phyloP scores from a whole-genome alignment of 192 early-diverging fungal species.

The Backusella circina region DNA sequence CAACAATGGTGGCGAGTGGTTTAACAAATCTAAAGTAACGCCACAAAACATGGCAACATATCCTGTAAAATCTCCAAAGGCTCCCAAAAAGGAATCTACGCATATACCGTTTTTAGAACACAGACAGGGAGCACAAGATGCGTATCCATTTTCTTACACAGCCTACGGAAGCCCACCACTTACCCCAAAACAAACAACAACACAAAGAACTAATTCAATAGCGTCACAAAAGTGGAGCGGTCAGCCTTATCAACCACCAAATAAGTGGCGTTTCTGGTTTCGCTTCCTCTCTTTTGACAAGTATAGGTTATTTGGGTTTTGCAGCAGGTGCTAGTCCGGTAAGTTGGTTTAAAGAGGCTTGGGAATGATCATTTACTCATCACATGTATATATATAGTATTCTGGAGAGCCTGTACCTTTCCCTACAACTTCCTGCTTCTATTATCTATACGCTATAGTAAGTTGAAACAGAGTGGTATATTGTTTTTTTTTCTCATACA shows the following conservation, averaged over 20 bases:
- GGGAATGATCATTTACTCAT: neutral
- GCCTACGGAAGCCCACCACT: conserved; percentile 14
- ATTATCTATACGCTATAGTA: conserved; percentile 30
- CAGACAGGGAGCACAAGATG: neutral
- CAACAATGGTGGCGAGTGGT: neutral
- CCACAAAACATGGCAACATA: neutral
- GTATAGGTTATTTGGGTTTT: conserved; percentile 31
- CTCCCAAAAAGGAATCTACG: neutral
- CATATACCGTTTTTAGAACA: neutral
- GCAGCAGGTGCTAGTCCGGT: conserved; percentile 34
- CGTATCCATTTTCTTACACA: conserved; percentile 31
- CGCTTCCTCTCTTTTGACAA: conserved; percentile 28
- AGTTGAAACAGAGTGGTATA: neutral
- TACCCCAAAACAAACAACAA: neutral
- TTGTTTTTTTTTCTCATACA: neutral
- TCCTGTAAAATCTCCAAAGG: neutral
- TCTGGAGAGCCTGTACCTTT: conserved; percentile 16
- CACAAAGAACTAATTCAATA: neutral
- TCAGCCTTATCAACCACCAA: neutral
- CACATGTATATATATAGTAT: neutral
- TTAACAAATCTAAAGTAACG: neutral
- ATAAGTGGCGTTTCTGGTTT: conserved; percentile 10
- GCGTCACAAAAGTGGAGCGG: neutral
- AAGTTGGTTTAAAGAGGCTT: neutral
- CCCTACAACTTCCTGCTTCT: conserved; percentile 21